Evolutionary conservation across 768 basidiomycete genomes (phyloP), one percentile per base, ranked within the genome.

Genomic region (Termitomyces eurrhizus): DNA sequence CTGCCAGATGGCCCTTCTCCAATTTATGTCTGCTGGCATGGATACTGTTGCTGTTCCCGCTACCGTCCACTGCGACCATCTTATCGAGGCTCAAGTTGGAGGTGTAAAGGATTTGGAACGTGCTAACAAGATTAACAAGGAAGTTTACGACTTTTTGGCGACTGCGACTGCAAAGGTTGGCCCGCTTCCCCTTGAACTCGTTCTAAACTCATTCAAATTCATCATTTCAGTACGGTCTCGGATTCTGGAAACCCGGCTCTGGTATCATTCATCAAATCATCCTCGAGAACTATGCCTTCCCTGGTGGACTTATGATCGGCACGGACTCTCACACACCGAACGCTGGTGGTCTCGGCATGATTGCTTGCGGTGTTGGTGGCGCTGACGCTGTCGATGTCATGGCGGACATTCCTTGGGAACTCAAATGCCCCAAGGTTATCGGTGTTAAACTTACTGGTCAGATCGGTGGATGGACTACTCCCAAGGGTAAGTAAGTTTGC

Each of bases 11-110:
- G 97, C 97, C 21, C 85, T 99, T 59, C 84, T 99, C 66, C 97
- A 99, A 83, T 99, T 99, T 86, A 99, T 99, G 97, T 98, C 97
- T 55, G 95, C 97, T 18, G 96, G 96, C 64, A 95, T 99, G 85
- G 93, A 93, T 73, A 96, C 94, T 50, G 93, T 93, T 44, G 96
- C 96, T 50, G 95, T 98, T 64, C 96, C 96, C 37, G 96, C 96
- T 65, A 96, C 97, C 64, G 97, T 99, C 49, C 96, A 99, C 82
- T 98, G 95, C 73, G 96, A 99, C 79, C 96, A 99, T 78, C 84
- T 99, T 72, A 98, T 99, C 70, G 94, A 98, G 80, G 96, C 96
- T 44, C 96, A 98, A 73, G 74, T 95, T 56, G 95, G 95, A 58
- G 95, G 96, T 74, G 87, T 83, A 50, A 90, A 93, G 81, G 96